Evolutionary conservation across 2,329 filamentous ascomycete genomes (phyloP).

Genomic region (Diaporthe sp.): DNA sequence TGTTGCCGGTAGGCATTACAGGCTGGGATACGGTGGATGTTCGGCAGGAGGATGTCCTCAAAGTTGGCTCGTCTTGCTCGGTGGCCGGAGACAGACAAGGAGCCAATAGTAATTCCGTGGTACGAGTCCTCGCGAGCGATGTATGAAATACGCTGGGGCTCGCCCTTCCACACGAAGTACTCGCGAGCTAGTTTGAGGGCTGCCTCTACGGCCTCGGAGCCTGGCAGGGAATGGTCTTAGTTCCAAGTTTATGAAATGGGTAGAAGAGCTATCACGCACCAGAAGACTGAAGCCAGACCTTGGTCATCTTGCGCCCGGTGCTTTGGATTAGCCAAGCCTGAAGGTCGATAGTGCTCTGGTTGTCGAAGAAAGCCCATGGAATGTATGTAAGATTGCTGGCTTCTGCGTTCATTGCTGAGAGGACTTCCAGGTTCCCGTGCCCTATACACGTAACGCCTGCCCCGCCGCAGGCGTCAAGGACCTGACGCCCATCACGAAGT

Average conservation of each 20-base stretch:
- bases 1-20: slow-evolving; percentile 73
- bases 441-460: slow-evolving; percentile 79
- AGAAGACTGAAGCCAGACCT: slow-evolving; percentile 50
- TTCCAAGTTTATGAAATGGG: neutral
- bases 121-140: slow-evolving; percentile 75
- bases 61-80: slow-evolving; percentile 67
- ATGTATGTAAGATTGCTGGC: slow-evolving; percentile 43
- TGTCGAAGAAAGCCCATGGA: slow-evolving; percentile 62
- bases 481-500: slow-evolving; percentile 56
- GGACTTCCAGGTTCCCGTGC: slow-evolving; percentile 71
- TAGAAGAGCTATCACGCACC: slow-evolving; percentile 37
- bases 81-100: slow-evolving; percentile 70
- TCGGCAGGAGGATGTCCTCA: slow-evolving; percentile 63
- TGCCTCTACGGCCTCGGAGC: slow-evolving; percentile 76
- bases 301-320: slow-evolving; percentile 48
- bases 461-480: slow-evolving; percentile 80
- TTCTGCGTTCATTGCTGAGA: slow-evolving; percentile 68
- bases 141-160: slow-evolving; percentile 66
- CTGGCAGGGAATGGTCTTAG: slow-evolving; percentile 45
- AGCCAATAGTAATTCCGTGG: slow-evolving; percentile 76
- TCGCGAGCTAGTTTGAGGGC: slow-evolving; percentile 75
- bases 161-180: slow-evolving; percentile 68
- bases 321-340: slow-evolving; percentile 51
- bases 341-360: slow-evolving; percentile 60
- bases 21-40: slow-evolving; percentile 67